Evolutionary conservation across 768 basidiomycete species (phyloP).

Genomic region (Suillus weaverae): DNA sequence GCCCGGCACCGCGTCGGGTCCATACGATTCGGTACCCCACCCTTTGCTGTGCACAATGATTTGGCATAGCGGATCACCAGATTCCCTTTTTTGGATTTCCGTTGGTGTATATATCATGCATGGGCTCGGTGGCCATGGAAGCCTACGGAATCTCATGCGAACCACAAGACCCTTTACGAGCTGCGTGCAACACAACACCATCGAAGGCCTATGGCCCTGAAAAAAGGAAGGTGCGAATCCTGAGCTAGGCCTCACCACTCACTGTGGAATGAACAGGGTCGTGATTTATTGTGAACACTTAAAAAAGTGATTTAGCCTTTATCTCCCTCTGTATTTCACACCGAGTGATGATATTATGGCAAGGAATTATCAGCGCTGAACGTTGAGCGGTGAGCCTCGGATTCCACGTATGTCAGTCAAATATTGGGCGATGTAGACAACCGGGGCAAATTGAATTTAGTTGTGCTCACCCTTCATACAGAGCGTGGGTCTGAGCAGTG

Average conservation of each 20-base stretch:
- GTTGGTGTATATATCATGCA: not conserved
- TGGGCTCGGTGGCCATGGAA: not conserved
- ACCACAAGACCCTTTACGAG: not conserved
- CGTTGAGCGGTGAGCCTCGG: not conserved
- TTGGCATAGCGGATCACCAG: not conserved
- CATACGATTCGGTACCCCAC: not conserved
- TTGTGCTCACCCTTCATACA: not conserved
- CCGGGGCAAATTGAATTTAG: not conserved
- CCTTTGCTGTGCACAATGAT: not conserved
- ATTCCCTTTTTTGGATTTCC: not conserved
- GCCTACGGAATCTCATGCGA: not conserved
- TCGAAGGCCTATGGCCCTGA: not conserved
- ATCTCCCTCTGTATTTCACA: not conserved
- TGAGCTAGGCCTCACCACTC: not conserved
- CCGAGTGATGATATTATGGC: not conserved
- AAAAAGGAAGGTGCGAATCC: not conserved
- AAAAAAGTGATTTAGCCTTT: not conserved
- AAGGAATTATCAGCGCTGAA: not conserved
- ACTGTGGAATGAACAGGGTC: not conserved
- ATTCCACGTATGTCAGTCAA: not conserved
- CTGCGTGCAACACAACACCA: not conserved
- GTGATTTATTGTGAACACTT: not conserved
- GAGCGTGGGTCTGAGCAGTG: not conserved
- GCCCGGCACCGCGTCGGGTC: constrained; percentile 1
- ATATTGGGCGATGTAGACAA: not conserved